A percentile compares a stretch with the other conserved stretches of the same genome.
These are phyloP conservation scores for Neltuma alba DNA, from an alignment of 306 rosid species.

Conservation along the genomic window DNA sequence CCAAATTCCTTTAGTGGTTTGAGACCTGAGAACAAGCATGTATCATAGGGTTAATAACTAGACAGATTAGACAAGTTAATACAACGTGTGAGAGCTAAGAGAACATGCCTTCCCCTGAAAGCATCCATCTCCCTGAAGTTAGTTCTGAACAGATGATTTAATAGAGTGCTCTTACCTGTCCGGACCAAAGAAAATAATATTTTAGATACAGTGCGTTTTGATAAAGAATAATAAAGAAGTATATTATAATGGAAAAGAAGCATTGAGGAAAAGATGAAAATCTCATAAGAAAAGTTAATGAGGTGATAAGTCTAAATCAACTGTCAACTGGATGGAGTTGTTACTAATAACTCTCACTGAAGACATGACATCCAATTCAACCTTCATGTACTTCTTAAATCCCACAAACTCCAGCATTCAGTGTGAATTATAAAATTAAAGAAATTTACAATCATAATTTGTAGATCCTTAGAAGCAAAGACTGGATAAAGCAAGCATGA, in stretches of 20 bases:
- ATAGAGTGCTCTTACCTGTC: slow-evolving; percentile 88
- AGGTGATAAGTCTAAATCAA: slow-evolving; percentile 6
- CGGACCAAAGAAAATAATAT: slow-evolving; percentile 32
- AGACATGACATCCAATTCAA: not conserved
- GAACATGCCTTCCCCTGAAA: slow-evolving; percentile 80
- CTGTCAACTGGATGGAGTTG: not conserved
- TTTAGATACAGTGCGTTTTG: not conserved
- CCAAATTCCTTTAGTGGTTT: slow-evolving; percentile 97
- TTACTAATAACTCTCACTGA: not conserved
- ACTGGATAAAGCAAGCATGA: not conserved
- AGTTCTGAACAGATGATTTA: slow-evolving; percentile 72
- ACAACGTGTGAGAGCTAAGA: slow-evolving; percentile 13
- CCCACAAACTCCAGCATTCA: slow-evolving; percentile 16
- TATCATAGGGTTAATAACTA: not conserved
- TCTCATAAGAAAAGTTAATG: not conserved
- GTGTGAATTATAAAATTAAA: slow-evolving; percentile 13
- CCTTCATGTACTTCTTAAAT: not conserved
- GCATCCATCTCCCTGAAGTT: slow-evolving; percentile 96
- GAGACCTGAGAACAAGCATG: slow-evolving; percentile 66
- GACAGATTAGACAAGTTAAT: not conserved
- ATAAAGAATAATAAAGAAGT: not conserved
- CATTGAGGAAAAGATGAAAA: not conserved
- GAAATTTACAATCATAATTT: slow-evolving; percentile 2
- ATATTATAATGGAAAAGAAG: not conserved
- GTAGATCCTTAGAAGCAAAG: slow-evolving; percentile 24